Evolutionary conservation across 805 yeast species (phyloP).

Genomic region (Tetrapisispora namnaoensis): DNA sequence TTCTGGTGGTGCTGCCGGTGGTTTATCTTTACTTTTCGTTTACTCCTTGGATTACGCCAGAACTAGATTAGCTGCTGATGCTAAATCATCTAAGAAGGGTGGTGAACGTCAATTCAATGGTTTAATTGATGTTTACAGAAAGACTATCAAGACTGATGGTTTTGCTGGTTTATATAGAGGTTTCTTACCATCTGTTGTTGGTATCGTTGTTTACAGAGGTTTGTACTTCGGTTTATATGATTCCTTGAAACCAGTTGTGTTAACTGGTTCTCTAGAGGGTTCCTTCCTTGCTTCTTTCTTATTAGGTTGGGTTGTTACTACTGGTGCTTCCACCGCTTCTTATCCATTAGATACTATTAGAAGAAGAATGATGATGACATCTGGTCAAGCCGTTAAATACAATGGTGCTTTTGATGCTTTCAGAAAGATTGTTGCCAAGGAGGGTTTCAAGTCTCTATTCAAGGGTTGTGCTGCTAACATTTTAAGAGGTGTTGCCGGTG

Average conservation of each 20-base stretch:
- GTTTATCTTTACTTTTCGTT: slow-evolving; percentile 27
- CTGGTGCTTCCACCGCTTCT: slow-evolving; percentile 97
- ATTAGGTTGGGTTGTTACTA: slow-evolving; percentile 96
- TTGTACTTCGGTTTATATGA: slow-evolving; percentile 96
- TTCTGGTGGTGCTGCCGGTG: slow-evolving; percentile 98
- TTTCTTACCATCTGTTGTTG: slow-evolving; percentile 96
- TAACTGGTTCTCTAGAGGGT: slow-evolving; percentile 91
- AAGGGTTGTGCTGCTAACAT: slow-evolving; percentile 99
- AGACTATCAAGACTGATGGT: slow-evolving; percentile 94
- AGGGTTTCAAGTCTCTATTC: slow-evolving; percentile 88
- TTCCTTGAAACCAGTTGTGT: slow-evolving; percentile 89
- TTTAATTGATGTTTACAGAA: slow-evolving; percentile 90
- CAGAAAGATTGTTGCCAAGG: slow-evolving; percentile 87
- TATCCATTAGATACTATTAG: slow-evolving; percentile 98
- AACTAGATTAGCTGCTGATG: slow-evolving; percentile 98
- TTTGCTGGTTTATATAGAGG: slow-evolving; percentile 98
- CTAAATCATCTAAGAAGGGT: slow-evolving; percentile 74
- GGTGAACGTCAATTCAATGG: slow-evolving; percentile 98
- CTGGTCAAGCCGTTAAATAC: slow-evolving; percentile 97
- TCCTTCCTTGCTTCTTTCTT: slow-evolving; percentile 91
- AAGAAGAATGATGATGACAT: slow-evolving; percentile 99
- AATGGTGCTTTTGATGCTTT: slow-evolving; percentile 91
- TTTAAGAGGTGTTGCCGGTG: slow-evolving; percentile 99
- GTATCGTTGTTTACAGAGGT: slow-evolving; percentile 99
- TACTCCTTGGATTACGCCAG: slow-evolving; percentile 93